Evolutionary conservation across 257 asterid genomes (phyloP).

Genomic region (Ehretia macrophylla): DNA sequence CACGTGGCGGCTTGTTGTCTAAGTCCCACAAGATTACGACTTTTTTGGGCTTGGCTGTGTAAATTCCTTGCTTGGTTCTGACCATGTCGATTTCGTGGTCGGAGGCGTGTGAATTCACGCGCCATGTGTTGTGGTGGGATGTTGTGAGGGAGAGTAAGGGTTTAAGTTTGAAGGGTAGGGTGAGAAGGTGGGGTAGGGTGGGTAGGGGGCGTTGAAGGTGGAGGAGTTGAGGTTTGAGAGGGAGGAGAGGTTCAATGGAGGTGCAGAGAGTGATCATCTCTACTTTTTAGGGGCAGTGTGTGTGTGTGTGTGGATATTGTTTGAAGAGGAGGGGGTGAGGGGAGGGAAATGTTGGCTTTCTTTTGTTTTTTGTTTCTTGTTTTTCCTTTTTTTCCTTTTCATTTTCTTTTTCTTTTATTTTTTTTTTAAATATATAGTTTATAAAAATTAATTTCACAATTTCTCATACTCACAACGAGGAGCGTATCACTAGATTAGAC

Average conservation of each 20-base stretch:
- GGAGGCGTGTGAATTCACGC: conserved; percentile 18
- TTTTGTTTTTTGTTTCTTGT: too few species aligned
- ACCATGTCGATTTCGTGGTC: conserved; percentile 84
- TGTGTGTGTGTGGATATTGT: not conserved
- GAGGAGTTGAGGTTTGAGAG: conserved; percentile 12
- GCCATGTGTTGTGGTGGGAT: conserved; percentile 13
- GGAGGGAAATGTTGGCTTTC: not conserved
- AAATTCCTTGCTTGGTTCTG: conserved; percentile 50
- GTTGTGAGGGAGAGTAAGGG: conserved; percentile 7
- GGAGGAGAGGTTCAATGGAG: conserved; percentile 26
- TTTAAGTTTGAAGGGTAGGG: conserved; percentile 1
- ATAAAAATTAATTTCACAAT: too few species aligned
- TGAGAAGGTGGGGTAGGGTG: not conserved
- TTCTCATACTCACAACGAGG: too few species aligned
- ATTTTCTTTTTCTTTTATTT: too few species aligned
- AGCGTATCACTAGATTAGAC: too few species aligned
- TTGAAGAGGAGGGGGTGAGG: not conserved
- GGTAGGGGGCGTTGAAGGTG: conserved; percentile 8
- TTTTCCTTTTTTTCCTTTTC: not conserved
- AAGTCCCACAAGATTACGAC: conserved; percentile 86
- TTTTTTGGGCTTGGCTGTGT: conserved; percentile 63
- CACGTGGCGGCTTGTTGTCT: conserved; percentile 96
- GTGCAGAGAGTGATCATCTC: conserved; percentile 29
- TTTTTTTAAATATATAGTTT: too few species aligned
- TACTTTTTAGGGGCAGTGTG: not conserved